Evolutionary conservation across 192 early-diverging fungal genomes (phyloP).

Genomic region (Dissophora globulifera): DNA sequence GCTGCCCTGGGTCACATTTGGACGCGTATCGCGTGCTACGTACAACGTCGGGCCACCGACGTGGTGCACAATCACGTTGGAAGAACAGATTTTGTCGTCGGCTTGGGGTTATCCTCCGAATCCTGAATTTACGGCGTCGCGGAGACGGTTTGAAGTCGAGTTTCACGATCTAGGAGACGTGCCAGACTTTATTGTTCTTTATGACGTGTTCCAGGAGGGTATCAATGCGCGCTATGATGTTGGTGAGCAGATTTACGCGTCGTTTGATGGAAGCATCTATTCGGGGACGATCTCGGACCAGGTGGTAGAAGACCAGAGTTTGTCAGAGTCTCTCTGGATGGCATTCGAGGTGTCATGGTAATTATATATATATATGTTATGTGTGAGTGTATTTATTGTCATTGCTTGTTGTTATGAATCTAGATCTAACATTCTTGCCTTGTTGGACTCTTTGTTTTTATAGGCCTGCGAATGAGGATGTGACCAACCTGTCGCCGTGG

Average conservation of each 20-base stretch:
- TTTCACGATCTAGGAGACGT: slow-evolving; percentile 77
- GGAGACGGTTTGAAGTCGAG: slow-evolving; percentile 62
- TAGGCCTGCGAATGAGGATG: slow-evolving; percentile 41
- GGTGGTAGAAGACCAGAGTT: slow-evolving; percentile 50
- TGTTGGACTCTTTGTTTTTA: slow-evolving; percentile 14
- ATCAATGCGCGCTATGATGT: slow-evolving; percentile 57
- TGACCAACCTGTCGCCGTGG: slow-evolving; percentile 49
- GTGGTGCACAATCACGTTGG: slow-evolving; percentile 64
- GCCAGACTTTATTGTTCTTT: slow-evolving; percentile 78
- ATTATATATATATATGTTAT: no score
- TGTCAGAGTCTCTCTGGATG: slow-evolving; percentile 61
- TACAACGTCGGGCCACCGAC: slow-evolving; percentile 78
- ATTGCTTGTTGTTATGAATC: background rate
- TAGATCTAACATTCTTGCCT: background rate
- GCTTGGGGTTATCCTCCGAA: slow-evolving; percentile 31
- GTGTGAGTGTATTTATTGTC: background rate
- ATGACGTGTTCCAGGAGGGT: slow-evolving; percentile 66
- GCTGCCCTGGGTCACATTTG: slow-evolving; percentile 62
- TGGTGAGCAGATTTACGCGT: slow-evolving; percentile 68
- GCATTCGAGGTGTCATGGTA: slow-evolving; percentile 64
- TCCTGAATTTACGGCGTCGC: slow-evolving; percentile 33
- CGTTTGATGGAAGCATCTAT: slow-evolving; percentile 74
- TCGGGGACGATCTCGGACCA: slow-evolving; percentile 63
- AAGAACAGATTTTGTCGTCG: slow-evolving; percentile 57
- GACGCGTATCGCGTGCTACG: slow-evolving; percentile 61